Conservation (phyloP, 2,329 filamentous ascomycete species). For the Elsinoe fawcettii region DNA sequence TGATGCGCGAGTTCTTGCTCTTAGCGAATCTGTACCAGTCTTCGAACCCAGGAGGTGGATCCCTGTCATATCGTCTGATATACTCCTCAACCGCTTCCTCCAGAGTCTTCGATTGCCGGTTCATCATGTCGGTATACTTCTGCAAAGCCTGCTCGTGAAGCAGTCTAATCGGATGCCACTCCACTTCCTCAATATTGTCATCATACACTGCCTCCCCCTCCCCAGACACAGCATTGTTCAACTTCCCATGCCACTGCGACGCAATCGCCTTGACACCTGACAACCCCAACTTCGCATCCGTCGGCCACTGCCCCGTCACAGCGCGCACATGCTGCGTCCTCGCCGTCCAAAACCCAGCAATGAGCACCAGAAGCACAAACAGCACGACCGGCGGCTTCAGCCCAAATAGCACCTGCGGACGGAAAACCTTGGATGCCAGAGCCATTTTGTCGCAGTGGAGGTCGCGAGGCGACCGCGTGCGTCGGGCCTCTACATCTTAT, state of each 20-base stretch:
- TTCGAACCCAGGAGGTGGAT: constrained; percentile 14
- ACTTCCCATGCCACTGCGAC: not conserved
- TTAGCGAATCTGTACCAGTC: constrained; percentile 12
- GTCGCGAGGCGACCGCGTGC: not conserved
- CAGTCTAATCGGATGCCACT: constrained; percentile 12
- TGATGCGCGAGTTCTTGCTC: not conserved
- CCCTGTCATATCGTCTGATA: constrained; percentile 2
- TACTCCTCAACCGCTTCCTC: constrained; percentile 11
- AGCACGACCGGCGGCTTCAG: not conserved
- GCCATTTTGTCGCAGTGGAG: not conserved
- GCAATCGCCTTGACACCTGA: not conserved
- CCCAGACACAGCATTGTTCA: not conserved
- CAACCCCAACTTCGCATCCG: not conserved
- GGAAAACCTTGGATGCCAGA: not conserved
- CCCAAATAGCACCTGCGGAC: not conserved
- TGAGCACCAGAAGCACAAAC: not conserved
- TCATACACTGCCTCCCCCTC: not conserved
- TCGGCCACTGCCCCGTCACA: not conserved
- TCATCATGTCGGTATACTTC: not conserved
- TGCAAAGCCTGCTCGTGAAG: not conserved
- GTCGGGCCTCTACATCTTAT: not conserved
- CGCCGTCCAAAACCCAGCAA: not conserved
- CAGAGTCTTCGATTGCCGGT: constrained; percentile 7
- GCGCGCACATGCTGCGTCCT: not conserved
- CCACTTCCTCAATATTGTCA: not conserved